Conservation (phyloP, 805 yeast genomes). For the Metschnikowia kunwiensis region DNA sequence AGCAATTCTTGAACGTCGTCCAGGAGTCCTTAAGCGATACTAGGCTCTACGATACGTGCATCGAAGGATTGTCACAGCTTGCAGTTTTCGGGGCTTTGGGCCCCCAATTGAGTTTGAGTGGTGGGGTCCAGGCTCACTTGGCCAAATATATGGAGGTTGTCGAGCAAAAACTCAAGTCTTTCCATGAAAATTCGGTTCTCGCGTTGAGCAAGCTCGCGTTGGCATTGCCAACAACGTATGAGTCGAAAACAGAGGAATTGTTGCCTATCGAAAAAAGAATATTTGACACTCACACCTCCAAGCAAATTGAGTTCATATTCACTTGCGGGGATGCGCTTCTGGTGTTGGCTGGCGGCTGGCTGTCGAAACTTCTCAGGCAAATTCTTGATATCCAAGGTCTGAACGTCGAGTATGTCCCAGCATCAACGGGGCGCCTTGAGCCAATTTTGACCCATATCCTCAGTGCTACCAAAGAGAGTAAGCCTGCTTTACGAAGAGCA, state of each 20-base stretch:
- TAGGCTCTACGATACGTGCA: slow-evolving; percentile 23
- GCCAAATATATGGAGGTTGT: slow-evolving; percentile 22
- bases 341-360: slow-evolving; percentile 73
- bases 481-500: slow-evolving; percentile 71
- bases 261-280: slow-evolving; percentile 43
- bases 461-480: slow-evolving; percentile 54
- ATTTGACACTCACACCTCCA: slow-evolving; percentile 58
- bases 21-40: slow-evolving; percentile 21
- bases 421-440: slow-evolving; percentile 19
- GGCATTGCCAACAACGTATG: slow-evolving; percentile 19
- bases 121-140: slow-evolving; percentile 16
- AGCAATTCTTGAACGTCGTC: slow-evolving; percentile 14
- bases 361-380: slow-evolving; percentile 51
- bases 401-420: slow-evolving; percentile 18
- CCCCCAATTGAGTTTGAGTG: slow-evolving; percentile 23
- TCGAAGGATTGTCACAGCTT: slow-evolving; percentile 44
- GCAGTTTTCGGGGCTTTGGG: slow-evolving; percentile 47
- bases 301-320: slow-evolving; percentile 72
- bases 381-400: slow-evolving; percentile 53
- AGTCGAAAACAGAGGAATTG: slow-evolving; percentile 18
- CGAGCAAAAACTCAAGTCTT: slow-evolving; percentile 45
- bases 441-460: slow-evolving; percentile 50
- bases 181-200: slow-evolving; percentile 57
- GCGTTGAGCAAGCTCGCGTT: slow-evolving; percentile 57
- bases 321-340: slow-evolving; percentile 82